Percentiles rank a stretch among this genome's conserved stretches.
These are phyloP conservation scores for Penicillium fuscoglaucum DNA, from an alignment of 2,329 filamentous ascomycete genomes.

Conservation along the genomic window DNA sequence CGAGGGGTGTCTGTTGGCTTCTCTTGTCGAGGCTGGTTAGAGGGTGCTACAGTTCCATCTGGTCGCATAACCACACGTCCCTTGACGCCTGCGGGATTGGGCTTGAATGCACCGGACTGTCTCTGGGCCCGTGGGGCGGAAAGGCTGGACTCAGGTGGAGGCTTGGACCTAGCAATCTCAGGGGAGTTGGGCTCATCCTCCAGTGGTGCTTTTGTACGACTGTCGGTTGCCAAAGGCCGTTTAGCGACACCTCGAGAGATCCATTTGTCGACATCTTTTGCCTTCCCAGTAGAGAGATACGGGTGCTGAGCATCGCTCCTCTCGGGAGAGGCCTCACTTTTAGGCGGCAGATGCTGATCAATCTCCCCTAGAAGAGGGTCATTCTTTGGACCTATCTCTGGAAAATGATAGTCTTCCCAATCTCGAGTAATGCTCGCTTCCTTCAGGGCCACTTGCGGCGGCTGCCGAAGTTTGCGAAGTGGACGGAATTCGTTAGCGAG, in stretches of 20 bases:
- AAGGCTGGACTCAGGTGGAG: not conserved
- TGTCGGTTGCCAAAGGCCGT: not conserved
- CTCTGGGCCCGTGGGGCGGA: not conserved
- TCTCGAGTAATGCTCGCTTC: not conserved
- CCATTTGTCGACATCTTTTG: constrained; percentile 1
- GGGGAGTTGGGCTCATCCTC: not conserved
- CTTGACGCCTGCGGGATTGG: not conserved
- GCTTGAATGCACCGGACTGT: not conserved
- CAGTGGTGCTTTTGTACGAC: not conserved
- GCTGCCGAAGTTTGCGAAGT: constrained; percentile 2
- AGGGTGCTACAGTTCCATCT: not conserved
- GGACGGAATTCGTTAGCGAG: not conserved
- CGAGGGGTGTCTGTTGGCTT: not conserved
- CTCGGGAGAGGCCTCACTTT: not conserved
- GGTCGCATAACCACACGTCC: not conserved
- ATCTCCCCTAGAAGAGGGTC: not conserved
- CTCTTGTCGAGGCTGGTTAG: not conserved
- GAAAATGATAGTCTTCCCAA: not conserved
- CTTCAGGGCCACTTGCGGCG: not conserved
- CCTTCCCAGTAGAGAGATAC: not conserved
- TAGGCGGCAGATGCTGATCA: not conserved
- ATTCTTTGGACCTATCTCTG: not conserved
- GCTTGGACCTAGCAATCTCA: not conserved
- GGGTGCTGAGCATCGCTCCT: not conserved
- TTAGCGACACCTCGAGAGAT: not conserved